Evolutionary conservation across 805 yeast genomes (phyloP), one percentile per base, ranked within the genome.

Genomic region (Lipomyces kockii): DNA sequence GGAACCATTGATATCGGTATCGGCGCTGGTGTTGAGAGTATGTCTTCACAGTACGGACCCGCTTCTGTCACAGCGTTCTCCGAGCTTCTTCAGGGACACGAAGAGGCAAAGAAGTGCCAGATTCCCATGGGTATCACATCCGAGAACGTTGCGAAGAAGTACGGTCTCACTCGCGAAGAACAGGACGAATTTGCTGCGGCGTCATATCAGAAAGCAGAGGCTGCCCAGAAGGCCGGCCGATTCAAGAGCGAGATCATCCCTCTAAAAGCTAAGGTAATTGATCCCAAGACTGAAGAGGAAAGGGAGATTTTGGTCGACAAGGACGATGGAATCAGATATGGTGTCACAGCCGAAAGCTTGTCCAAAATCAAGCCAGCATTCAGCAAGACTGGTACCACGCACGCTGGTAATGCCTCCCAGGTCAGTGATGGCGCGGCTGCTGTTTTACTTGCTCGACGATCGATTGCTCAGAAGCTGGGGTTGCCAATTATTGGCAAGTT

Each of bases 41-140:
- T 94, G 98, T 85, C 97, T n/a, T 82, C 35, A 17, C 62, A 69
- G 56, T 68, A 54, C 46, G 70, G 73, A 3, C 68, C 71, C 7
- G 29, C 29, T 14, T 56, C 69, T 7, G 65, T 89, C 67, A 89
- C 92, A 11, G 80, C 82, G 54, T 82, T 89, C 67, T 86, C 91
- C 12, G 83, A 84, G 25, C 80, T 80, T 20, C 76, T 86, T 74
- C 75, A 81, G 57, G 76, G 77, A 9, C 32, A 71, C 51, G 53
- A 51, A n/a, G 76, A 73, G 66, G 78, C 82, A 72, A 75, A 77
- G 60, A 84, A 88, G 78, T 94, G 98, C 80, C 81, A 89, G 79
- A 86, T 94, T 70, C 98, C 98, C 72, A 94, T 94, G 98, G 98
- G 98, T 58, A 88, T 89, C 75, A 94, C 98, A 63, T 90, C 92